Base-by-base conservation (phyloP, 495 filamentous ascomycete species). In the Neurospora tetrasperma region DNA sequence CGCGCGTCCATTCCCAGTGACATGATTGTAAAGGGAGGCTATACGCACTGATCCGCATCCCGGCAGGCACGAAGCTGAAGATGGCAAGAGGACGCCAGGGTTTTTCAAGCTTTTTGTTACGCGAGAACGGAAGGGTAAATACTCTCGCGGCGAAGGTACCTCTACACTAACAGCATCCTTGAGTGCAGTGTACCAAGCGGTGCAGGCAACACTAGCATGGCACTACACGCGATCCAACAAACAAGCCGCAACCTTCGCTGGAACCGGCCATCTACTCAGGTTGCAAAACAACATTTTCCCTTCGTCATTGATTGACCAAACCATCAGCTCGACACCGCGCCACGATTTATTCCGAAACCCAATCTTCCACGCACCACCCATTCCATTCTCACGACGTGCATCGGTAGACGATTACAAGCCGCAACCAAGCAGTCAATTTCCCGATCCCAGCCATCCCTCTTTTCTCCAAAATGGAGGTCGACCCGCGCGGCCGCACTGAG, bases 391-490 rank as follows among this genome's bases (percentile, higher is more conserved):
- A 38, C 54, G 54, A 66, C 54, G 54, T 31, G 54, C 54, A 66
- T 66, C 16, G 54, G 35, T 18, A 66, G 54, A 35, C 27, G 27
- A 38, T 66, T 5, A 38, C 54, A 66, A 66, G 54, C 54, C 54
- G 14, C 14, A 16, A 66, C 54, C 54, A 66, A 66, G 54, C 27
- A 66, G 31, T 35, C 54, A 35, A 18, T 31, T 18, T 66, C 54
- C 18, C 54, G 14, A 38, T 20, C 20, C 38, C 4, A 38, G 41
- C 9, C 71, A 39, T 31, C 41, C 66, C 38, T 68, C 39, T 23
- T 20, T 40, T 38, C 7, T 66, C 14, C 54, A 72, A 42, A 39
- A 82, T 82, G 79, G 79, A 79, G 31, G 54, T 68, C 69, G 75
- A 77, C 70, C 70, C 73, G 69, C 79, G 76, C 54, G 62, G 70